These are phyloP conservation scores for Perilla frutescens DNA, from an alignment of 257 asterid genomes.

Conservation along the genomic window DNA sequence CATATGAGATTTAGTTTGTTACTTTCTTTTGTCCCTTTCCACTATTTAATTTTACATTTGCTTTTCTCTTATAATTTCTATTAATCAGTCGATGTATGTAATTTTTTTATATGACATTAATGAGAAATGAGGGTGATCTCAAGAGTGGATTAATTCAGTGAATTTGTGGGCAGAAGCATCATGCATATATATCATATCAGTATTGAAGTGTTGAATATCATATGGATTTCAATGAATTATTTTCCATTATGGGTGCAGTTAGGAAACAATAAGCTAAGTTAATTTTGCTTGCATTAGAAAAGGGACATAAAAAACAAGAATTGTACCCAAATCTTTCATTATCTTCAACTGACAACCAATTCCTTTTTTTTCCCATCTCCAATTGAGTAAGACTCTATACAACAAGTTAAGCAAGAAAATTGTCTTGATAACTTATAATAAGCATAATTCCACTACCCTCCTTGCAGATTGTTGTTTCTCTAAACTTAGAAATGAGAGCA, in stretches of 20 bases:
- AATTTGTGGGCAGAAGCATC: no score
- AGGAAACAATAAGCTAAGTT: conserved; percentile 11
- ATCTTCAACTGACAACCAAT: conserved; percentile 18
- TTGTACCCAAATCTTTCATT: conserved; percentile 6
- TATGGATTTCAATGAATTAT: not conserved
- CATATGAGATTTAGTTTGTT: conserved; percentile 35
- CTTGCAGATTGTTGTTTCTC: conserved; percentile 39
- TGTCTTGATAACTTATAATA: conserved; percentile 24
- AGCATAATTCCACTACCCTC: conserved; percentile 19
- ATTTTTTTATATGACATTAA: no score
- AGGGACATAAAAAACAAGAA: conserved; percentile 6
- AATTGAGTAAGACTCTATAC: not conserved
- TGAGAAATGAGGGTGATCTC: no score
- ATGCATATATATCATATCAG: no score
- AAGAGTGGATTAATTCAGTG: no score
- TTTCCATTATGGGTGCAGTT: conserved; percentile 14
- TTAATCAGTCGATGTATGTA: no score
- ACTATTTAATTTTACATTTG: not conserved
- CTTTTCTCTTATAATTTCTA: no score
- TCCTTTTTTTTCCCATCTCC: not conserved
- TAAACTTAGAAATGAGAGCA: conserved; percentile 27
- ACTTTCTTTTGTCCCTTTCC: conserved; percentile 43
- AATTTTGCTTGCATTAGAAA: conserved; percentile 26
- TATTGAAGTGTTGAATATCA: no score
- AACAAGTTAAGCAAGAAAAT: conserved; percentile 28